These are phyloP conservation scores for Fraxinus latifolia DNA, from an alignment of 305 asterid genomes.

Conservation along the genomic window DNA sequence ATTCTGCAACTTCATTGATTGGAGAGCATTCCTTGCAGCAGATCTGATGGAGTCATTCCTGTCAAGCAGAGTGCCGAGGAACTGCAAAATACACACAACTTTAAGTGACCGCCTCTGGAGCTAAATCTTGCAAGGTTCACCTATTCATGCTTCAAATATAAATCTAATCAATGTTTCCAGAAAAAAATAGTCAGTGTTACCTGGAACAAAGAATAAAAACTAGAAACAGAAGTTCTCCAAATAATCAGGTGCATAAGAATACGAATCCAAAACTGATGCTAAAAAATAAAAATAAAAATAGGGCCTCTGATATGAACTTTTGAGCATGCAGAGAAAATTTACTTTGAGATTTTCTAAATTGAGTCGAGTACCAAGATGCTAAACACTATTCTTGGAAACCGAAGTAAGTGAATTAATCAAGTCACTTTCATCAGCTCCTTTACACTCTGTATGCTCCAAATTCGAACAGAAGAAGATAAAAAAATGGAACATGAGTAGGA, in stretches of 20 bases:
- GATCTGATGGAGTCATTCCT: slow-evolving; percentile 54
- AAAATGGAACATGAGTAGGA: not conserved
- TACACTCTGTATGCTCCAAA: not conserved
- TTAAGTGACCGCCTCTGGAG: slow-evolving; percentile 11
- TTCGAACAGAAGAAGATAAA: not conserved
- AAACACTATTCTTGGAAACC: not conserved
- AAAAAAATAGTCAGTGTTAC: not conserved
- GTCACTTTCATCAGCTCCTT: not conserved
- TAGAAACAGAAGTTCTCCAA: not conserved
- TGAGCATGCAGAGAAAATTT: not conserved
- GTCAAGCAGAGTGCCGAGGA: slow-evolving; percentile 59
- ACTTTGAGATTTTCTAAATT: not conserved
- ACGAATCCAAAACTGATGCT: not conserved
- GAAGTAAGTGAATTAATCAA: not conserved
- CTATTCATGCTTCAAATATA: slow-evolving; percentile 20
- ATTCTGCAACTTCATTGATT: slow-evolving; percentile 48
- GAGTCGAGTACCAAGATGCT: not conserved
- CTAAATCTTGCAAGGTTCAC: slow-evolving; percentile 16
- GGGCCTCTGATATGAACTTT: slow-evolving; percentile 9
- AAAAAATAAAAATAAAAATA: not conserved
- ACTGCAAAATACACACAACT: slow-evolving; percentile 52
- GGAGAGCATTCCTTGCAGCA: slow-evolving; percentile 59
- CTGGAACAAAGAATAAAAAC: not conserved
- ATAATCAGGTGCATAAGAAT: not conserved
- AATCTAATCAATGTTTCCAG: not conserved